Conservation (phyloP, 2,329 filamentous ascomycete genomes). For the Fusarium multiceps region DNA sequence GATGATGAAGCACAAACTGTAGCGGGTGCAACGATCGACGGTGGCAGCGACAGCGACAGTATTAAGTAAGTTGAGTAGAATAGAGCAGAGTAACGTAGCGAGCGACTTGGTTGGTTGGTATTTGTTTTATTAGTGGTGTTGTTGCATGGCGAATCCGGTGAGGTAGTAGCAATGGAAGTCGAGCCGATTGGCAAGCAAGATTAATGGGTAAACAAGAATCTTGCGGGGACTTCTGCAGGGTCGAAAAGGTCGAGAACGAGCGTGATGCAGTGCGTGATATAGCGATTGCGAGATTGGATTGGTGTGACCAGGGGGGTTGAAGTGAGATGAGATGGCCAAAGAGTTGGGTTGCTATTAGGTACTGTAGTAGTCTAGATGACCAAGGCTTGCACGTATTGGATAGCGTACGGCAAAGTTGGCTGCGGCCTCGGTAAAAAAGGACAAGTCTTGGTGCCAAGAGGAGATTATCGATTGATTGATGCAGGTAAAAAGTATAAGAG, state of each 20-base stretch:
- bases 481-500: background rate
- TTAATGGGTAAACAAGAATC: conserved; percentile 29
- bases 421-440: background rate
- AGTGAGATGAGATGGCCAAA: conserved; percentile 31
- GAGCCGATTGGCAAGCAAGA: background rate
- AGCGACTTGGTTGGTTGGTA: conserved; percentile 3
- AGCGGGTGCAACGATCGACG: conserved; percentile 1
- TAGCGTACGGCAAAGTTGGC: background rate
- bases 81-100: background rate
- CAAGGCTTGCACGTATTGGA: conserved; percentile 1
- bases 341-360: conserved; percentile 8
- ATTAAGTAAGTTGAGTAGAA: background rate
- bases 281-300: conserved; percentile 30
- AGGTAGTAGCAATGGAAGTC: background rate
- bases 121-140: conserved; percentile 12
- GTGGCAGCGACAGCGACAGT: background rate
- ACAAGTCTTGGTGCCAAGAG: background rate
- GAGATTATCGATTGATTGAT: background rate
- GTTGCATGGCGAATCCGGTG: conserved; percentile 26
- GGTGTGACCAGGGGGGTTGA: conserved; percentile 24
- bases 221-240: conserved; percentile 10
- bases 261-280: conserved; percentile 22
- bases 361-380: conserved; percentile 11
- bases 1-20: conserved; percentile 20
- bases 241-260: conserved; percentile 22